phyloP scores from a whole-genome alignment of 768 basidiomycete species.

The Tephrocybe sp. region DNA sequence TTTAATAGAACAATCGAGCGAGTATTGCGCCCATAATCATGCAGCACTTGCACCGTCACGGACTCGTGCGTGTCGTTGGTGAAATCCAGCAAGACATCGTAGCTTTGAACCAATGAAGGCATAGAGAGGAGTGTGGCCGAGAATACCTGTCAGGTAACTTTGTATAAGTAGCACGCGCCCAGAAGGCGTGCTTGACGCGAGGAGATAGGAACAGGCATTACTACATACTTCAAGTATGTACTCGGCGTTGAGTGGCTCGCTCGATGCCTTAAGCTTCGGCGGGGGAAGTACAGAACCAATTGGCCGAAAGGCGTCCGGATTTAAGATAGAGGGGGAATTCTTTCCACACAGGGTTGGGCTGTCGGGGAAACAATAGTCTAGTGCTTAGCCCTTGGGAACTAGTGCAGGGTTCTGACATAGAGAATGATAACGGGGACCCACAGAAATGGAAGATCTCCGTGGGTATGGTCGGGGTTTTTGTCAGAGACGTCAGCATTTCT shows the following conservation, averaged over 20 bases:
- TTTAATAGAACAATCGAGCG: constrained; percentile 56
- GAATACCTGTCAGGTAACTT: constrained; percentile 2
- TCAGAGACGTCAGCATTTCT: not conserved
- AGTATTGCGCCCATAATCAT: constrained; percentile 60
- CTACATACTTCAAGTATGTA: constrained; percentile 13
- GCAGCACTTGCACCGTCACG: constrained; percentile 62
- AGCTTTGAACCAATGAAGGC: constrained; percentile 59
- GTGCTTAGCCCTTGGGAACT: constrained; percentile 3
- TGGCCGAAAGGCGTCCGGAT: not conserved
- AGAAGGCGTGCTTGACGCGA: constrained; percentile 14
- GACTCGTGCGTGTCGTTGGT: constrained; percentile 68
- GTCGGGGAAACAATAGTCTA: constrained; percentile 8
- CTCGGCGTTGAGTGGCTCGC: constrained; percentile 4
- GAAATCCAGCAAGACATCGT: constrained; percentile 69
- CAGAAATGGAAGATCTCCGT: constrained; percentile 10
- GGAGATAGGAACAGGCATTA: constrained; percentile 3
- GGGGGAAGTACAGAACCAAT: constrained; percentile 5
- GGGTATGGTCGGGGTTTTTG: not conserved
- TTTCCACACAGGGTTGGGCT: constrained; percentile 2
- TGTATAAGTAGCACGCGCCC: constrained; percentile 7
- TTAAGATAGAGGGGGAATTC: constrained; percentile 10
- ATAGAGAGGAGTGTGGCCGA: constrained; percentile 31
- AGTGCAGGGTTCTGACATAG: constrained; percentile 9
- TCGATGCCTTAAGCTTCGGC: constrained; percentile 2
- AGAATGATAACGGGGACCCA: constrained; percentile 7